Base-by-base conservation (phyloP, 306 rosid genomes). In the Sicyos baderoa region DNA sequence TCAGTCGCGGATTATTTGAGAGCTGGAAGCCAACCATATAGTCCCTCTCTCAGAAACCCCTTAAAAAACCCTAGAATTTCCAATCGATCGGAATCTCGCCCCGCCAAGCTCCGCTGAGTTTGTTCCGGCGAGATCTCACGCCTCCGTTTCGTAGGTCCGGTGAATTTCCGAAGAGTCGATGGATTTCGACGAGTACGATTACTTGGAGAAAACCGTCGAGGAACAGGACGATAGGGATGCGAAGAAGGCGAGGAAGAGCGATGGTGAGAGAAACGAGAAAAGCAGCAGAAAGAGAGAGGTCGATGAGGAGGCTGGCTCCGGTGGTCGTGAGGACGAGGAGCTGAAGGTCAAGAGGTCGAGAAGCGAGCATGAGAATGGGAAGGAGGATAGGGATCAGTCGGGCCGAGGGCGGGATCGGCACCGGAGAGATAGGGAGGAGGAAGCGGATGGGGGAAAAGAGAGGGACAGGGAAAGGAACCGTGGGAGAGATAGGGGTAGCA, bases 171-270 rank as follows among this genome's bases (percentile, higher is more conserved):
- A 51, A 50, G 50, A 11, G 54, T 56, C 37, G 35, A 92, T 92
- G 98, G 98, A 87, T 54, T 89, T 92, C 84, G 98, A 89, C 88
- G 98, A 90, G 85, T 92, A 92, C 78, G 96, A 89, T 58, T 92
- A 92, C 77, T 80, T 92, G 83, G 98, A 92, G 91, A 89, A 89
- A 85, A 84, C 95, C 2, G 96, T 89, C 76, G 95, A 92, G 85
- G 97, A 86, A 65, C 79, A 48, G 35, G 93, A 87, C 17, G 95
- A 87, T 52, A 74, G 73, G 3, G 91, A 85, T 53, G 72, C 82
- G 71, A 73, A 82, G 60, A 82, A 83, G 88, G 79, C 79, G 80
- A 75, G 82, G 81, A 89, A 74, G 76, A 76, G 77, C 70, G 88
- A 82, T 7, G 47, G 74, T 68, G 96, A 92, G 74, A 81, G 76